These are phyloP conservation scores for Lagerstroemia speciosa DNA, from an alignment of 345 rosid genomes.

Conservation along the genomic window DNA sequence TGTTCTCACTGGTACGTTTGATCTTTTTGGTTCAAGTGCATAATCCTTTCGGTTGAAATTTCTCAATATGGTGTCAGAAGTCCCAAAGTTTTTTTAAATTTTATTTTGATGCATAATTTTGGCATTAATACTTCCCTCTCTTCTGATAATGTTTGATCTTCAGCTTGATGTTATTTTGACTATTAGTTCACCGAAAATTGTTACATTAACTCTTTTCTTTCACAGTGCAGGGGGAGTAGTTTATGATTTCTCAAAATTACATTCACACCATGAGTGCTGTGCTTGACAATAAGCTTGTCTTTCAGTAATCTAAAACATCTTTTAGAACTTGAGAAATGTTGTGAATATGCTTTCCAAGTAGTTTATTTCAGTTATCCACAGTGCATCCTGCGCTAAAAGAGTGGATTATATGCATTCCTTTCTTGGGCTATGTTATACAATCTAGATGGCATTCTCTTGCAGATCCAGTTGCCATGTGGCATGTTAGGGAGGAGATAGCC, in stretches of 20 bases:
- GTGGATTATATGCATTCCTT: slow-evolving; percentile 44
- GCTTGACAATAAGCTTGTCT: background rate
- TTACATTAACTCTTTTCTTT: background rate
- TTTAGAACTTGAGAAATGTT: background rate
- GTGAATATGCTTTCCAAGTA: background rate
- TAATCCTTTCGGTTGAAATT: background rate
- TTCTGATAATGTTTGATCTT: background rate
- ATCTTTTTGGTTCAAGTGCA: background rate
- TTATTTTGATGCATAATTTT: background rate
- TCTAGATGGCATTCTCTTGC: slow-evolving; percentile 83
- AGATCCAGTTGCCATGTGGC: slow-evolving; percentile 99
- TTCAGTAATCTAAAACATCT: background rate
- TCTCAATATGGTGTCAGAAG: background rate
- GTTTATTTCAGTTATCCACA: background rate
- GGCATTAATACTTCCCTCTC: background rate
- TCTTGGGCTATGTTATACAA: slow-evolving; percentile 67
- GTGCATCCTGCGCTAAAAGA: slow-evolving; percentile 27
- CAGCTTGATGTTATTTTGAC: background rate
- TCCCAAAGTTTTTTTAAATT: background rate
- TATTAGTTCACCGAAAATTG: background rate
- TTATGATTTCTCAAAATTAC: background rate
- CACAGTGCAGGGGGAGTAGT: background rate
- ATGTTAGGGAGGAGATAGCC: slow-evolving; percentile 71
- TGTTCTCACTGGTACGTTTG: slow-evolving; percentile 64
- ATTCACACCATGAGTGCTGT: background rate